Evolutionary conservation across 352 stramenopile genomes (phyloP).

Genomic region (Phytophthora uliginosa): DNA sequence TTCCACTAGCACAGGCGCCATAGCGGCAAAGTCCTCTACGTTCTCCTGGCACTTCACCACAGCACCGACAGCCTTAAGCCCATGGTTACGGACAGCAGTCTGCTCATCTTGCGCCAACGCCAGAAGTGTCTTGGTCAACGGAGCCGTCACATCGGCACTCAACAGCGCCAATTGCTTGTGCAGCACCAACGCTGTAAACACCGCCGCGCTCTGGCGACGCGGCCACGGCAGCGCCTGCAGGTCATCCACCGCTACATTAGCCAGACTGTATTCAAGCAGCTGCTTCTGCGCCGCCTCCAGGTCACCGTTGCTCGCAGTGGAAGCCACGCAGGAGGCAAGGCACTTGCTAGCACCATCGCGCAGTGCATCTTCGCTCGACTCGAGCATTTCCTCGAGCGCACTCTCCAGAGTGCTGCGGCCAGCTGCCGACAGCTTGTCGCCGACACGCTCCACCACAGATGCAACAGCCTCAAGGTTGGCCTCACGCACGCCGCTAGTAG

Average conservation of each 20-base stretch:
- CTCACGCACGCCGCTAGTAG: conserved; percentile 76
- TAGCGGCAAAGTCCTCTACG: conserved; percentile 34
- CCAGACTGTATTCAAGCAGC: conserved; percentile 60
- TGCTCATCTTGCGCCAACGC: conserved; percentile 74
- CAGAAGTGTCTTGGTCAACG: conserved; percentile 45
- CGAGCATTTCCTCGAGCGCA: conserved; percentile 75
- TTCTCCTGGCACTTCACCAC: conserved; percentile 64
- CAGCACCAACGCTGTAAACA: conserved; percentile 68
- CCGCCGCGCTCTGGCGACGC: conserved; percentile 70
- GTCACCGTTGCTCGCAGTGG: conserved; percentile 51
- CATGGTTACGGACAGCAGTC: conserved; percentile 63
- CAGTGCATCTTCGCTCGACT: conserved; percentile 69
- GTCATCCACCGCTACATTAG: conserved; percentile 45
- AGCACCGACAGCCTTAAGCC: conserved; percentile 61
- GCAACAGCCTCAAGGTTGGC: conserved; percentile 81
- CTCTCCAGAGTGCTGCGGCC: conserved; percentile 62
- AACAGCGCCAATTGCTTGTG: conserved; percentile 54
- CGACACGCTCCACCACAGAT: conserved; percentile 71
- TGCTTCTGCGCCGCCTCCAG: conserved; percentile 41
- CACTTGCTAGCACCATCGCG: conserved; percentile 78
- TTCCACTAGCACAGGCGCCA: conserved; percentile 73
- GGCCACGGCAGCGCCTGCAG: conserved; percentile 56
- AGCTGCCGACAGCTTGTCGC: conserved; percentile 74
- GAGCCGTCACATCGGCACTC: conserved; percentile 28
- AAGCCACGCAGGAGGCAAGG: conserved; percentile 65